A percentile compares a stretch with the other conserved stretches of the same genome.
These are phyloP conservation scores for Bryum argenteum DNA, from an alignment of 225 moss, liverwort and hornwort species.

Conservation along the genomic window DNA sequence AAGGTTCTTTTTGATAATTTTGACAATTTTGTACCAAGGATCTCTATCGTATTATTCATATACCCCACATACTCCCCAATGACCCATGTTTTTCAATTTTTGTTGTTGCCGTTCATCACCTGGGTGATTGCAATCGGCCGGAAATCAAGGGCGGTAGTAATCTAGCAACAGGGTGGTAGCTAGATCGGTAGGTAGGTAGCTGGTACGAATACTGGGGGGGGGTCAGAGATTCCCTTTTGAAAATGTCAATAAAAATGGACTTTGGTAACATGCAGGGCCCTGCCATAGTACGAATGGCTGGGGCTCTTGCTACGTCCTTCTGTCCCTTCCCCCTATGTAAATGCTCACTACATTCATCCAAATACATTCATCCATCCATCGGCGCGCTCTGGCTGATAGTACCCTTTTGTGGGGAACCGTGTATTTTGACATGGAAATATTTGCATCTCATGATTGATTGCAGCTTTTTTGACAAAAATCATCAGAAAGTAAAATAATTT, in stretches of 20 bases:
- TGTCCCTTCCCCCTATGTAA: conserved; percentile 1
- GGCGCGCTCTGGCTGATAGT: not conserved
- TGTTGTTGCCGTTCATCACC: too few relatives aligned
- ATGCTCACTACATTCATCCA: not conserved
- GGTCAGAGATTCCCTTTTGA: conserved; percentile 24
- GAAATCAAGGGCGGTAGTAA: conserved; percentile 31
- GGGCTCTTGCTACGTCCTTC: conserved; percentile 26
- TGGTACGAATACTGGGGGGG: not conserved
- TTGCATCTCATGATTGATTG: too few relatives aligned
- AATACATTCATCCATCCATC: not conserved
- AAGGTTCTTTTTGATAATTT: too few relatives aligned
- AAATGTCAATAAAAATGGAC: conserved; percentile 33
- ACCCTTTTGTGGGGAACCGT: not conserved
- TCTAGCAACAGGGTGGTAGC: conserved; percentile 31
- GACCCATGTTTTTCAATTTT: too few relatives aligned
- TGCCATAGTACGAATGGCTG: conserved; percentile 24
- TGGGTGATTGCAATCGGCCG: conserved; percentile 16
- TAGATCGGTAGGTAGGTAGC: not conserved
- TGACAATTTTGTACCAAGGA: too few relatives aligned
- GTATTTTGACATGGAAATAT: not conserved
- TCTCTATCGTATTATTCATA: too few relatives aligned
- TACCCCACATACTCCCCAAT: too few relatives aligned
- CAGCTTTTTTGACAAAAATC: too few relatives aligned
- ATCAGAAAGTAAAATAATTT: too few relatives aligned
- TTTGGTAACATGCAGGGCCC: conserved; percentile 13